Base-by-base conservation (phyloP, 23 red algal species). In the Gracilaria domingensis region DNA sequence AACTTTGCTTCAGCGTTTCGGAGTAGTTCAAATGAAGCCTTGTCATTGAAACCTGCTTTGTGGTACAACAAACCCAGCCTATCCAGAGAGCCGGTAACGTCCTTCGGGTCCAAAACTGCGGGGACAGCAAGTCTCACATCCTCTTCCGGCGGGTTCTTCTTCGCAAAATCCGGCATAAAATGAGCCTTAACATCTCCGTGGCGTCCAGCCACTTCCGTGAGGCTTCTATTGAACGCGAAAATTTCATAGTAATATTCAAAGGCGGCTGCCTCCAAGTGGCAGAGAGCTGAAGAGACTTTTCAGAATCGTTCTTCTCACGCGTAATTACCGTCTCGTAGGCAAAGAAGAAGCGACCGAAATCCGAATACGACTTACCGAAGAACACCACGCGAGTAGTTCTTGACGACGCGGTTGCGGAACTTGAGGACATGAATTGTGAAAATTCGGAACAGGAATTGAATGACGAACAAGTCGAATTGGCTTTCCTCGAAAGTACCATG, bases 191-290 rank as follows among this genome's bases (percentile, higher is more conserved):
- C 82, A 23, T 8, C 2, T 8, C 23, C 4, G 34, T 71, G 57
- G 0, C 71, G 11, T 28, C 66, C 71, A 12, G 36, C 24, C 0
- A 28, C 60, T 28, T 70, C 28, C 2, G 61, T 69, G n/a, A 86
- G 26, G 12, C 17, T 28, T 7, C 0, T 0, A 44, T 86, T 11
- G 9, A 0, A 26, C 2, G 82, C 39, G 66, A 86, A 86, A 7
- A 0, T 86, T 17, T 70, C 60, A 37, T 71, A 86, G 25, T 71
- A 86, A 1, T 67, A 86, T n/a, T 86, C 82, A 45, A 86, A 86
- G 2, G 58, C 61, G 0, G 25, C 2, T 26, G 33, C 60, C 9
- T 86, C 44, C 11, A 86, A 36, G 25, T 71, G n/a, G 36, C 56
- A 54, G 12, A 86, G 8, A 86, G 57, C 0, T 72, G 23, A 0